Percentiles rank a stretch among this genome's conserved stretches.
phyloP scores from a whole-genome alignment of 75 land plant species.

The Ceratopteris richardii region DNA sequence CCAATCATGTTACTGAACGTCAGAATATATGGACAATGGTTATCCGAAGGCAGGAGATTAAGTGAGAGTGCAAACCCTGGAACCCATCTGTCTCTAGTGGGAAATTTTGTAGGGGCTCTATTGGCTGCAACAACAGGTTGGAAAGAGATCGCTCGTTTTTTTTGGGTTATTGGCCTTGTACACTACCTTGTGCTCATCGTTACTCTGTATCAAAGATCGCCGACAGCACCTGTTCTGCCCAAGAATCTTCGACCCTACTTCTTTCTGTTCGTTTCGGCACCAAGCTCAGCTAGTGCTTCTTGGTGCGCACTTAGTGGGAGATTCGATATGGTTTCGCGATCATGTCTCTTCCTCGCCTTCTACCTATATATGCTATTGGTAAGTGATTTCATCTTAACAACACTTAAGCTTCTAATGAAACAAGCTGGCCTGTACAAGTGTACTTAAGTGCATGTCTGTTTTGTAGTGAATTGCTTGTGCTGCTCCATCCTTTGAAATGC shows the following conservation, averaged over 20 bases:
- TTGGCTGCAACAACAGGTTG: conserved; percentile 31
- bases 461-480: no score
- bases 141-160: conserved; percentile 38
- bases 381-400: no score
- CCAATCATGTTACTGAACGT: conserved; percentile 34
- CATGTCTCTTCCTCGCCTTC: conserved; percentile 31
- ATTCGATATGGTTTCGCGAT: conserved; percentile 22
- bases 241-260: conserved; percentile 34
- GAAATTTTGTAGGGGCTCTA: conserved; percentile 39
- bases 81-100: conserved; percentile 34
- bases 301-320: conserved; percentile 30
- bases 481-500: no score
- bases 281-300: conserved; percentile 34
- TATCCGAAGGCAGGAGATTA: conserved; percentile 31
- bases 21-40: conserved; percentile 48
- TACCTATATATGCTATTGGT: conserved; percentile 35
- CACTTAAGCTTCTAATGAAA: no score
- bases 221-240: conserved; percentile 24
- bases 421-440: no score
- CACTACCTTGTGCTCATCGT: conserved; percentile 50
- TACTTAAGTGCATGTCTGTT: no score
- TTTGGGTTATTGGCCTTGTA: conserved; percentile 39
- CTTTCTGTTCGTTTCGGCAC: conserved; percentile 41
- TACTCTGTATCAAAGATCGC: conserved; percentile 40
- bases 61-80: conserved; percentile 38